Evolutionary conservation across 176 grass and related monocot species (phyloP).

Genomic region (Secale cereale): DNA sequence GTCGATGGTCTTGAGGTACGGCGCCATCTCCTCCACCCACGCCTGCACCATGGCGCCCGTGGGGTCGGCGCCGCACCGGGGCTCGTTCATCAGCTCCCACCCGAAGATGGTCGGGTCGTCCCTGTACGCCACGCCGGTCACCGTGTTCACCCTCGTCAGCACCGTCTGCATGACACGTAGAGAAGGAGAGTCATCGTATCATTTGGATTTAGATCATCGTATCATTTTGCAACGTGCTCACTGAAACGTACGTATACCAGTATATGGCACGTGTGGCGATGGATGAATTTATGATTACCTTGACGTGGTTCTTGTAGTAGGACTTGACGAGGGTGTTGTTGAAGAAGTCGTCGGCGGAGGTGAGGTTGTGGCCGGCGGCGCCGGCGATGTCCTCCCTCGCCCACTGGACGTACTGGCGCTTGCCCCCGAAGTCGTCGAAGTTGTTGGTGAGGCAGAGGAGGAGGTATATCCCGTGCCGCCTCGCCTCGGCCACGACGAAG

Average conservation of each 20-base stretch:
- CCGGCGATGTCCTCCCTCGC: constrained; percentile 22
- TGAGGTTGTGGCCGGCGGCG: constrained; percentile 28
- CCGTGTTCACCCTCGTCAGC: constrained; percentile 62
- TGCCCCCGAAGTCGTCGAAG: constrained; percentile 68
- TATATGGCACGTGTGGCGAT: background rate
- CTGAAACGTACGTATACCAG: background rate
- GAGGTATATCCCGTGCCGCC: constrained; percentile 49
- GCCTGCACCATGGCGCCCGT: constrained; percentile 58
- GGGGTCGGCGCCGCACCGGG: constrained; percentile 47
- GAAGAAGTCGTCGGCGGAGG: constrained; percentile 70
- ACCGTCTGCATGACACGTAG: constrained; percentile 33
- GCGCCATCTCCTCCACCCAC: constrained; percentile 89
- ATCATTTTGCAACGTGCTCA: background rate
- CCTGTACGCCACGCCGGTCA: constrained; percentile 60
- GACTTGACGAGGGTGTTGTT: constrained; percentile 47
- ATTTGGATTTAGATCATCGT: background rate
- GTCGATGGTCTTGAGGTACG: constrained; percentile 62
- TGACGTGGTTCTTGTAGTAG: constrained; percentile 78
- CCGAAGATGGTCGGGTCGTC: constrained; percentile 77
- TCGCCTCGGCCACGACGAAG: constrained; percentile 70
- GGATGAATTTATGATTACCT: constrained; percentile 9
- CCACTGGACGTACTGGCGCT: constrained; percentile 72
- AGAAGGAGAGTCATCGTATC: background rate
- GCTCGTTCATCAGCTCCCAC: constrained; percentile 98
- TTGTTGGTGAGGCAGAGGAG: constrained; percentile 85